Conservation (phyloP, 177 flowering plant species). For the Vitis hybrid region DNA sequence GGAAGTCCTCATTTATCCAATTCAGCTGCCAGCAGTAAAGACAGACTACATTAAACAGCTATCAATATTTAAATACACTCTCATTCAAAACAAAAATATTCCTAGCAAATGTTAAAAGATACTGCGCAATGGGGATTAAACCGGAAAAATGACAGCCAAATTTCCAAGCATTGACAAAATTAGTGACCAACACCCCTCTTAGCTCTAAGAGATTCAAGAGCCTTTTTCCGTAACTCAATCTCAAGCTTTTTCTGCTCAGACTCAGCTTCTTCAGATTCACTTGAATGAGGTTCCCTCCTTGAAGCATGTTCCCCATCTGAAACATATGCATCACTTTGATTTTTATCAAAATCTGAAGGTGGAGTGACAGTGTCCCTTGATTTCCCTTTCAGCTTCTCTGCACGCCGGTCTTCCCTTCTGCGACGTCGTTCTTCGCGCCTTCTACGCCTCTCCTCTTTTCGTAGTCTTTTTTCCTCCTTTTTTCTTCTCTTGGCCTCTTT, state of each 20-base stretch:
- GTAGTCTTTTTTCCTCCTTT: constrained; percentile 53
- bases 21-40: constrained; percentile 87
- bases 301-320: constrained; percentile 47
- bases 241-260: constrained; percentile 74
- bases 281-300: constrained; percentile 29
- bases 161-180: constrained; percentile 22
- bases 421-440: constrained; percentile 61
- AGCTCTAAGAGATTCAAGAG: constrained; percentile 87
- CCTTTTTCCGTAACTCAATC: constrained; percentile 90
- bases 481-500: constrained; percentile 63
- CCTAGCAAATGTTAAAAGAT: constrained; percentile 19
- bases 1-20: constrained; percentile 79
- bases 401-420: constrained; percentile 50
- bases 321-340: constrained; percentile 30
- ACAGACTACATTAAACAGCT: constrained; percentile 61
- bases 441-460: constrained; percentile 60
- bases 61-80: constrained; percentile 24
- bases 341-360: constrained; percentile 34
- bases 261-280: constrained; percentile 48
- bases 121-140: constrained; percentile 12
- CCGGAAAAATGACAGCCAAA: constrained; percentile 11
- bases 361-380: constrained; percentile 18
- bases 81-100: constrained; percentile 23
- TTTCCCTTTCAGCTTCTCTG: constrained; percentile 50
- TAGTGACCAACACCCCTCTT: constrained; percentile 64